Conservation (phyloP, 345 rosid genomes). For the Gossypium mustelinum region DNA sequence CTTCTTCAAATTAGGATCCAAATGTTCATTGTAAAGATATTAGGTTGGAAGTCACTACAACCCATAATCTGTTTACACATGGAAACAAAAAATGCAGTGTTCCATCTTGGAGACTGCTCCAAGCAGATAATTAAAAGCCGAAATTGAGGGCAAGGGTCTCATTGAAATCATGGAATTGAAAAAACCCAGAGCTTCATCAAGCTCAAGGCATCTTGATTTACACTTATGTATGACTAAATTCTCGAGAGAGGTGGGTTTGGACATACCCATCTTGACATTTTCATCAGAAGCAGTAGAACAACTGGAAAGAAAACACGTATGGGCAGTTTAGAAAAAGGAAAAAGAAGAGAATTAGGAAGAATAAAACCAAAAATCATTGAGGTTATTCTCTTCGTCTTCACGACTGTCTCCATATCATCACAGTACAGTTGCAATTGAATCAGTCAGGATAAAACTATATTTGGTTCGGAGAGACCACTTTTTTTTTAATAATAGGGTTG, state of each 20-base stretch:
- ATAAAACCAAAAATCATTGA: too few relatives aligned
- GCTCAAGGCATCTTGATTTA: neutral
- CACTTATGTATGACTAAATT: neutral
- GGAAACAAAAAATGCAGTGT: neutral
- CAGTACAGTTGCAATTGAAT: too few relatives aligned
- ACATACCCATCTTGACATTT: neutral
- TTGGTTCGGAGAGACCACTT: too few relatives aligned
- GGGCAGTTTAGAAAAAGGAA: neutral
- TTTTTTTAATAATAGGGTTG: too few relatives aligned
- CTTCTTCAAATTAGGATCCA: neutral
- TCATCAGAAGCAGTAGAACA: neutral
- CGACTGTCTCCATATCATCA: too few relatives aligned
- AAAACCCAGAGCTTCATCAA: constrained; percentile 5
- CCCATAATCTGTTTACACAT: constrained; percentile 4
- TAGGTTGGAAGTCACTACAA: neutral
- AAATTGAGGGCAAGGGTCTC: neutral
- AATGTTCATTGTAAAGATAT: neutral
- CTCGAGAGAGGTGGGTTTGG: neutral
- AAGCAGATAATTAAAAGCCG: neutral
- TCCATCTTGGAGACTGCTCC: neutral
- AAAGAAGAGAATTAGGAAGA: neutral
- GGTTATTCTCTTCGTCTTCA: too few relatives aligned
- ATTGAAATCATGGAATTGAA: neutral
- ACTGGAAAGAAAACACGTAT: neutral
- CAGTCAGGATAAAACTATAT: too few relatives aligned